Evolutionary conservation across 805 yeast species (phyloP), one percentile per base, ranked within the genome.

Genomic region (Barnettozyma californica): DNA sequence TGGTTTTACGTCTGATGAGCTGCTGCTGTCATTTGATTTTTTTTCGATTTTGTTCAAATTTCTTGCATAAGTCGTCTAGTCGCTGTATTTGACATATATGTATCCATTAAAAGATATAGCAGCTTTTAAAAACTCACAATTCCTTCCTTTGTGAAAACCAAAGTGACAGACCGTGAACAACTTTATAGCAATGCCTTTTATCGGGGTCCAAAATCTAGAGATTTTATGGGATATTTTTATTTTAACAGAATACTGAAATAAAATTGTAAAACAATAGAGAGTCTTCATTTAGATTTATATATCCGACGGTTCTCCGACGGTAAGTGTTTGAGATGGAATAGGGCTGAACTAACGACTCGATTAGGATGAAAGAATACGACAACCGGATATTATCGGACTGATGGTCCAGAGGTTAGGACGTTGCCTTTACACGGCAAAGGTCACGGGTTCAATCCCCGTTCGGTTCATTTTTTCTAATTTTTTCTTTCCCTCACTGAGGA

Each of bases 391-490:
- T 43, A 33, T 43, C 39, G 58, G 58, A 53, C 58, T 53, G 56
- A 54, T 54, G 55, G 58, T 54, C 58, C 53, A 54, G 58, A 49
- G 56, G 58, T 54, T 54, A 53, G 53, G 58, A 54, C 56, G 58
- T 54, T 50, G 56, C 56, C 58, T 54, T 54, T 54, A 54, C 56
- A 54, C 58, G 58, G 58, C 56, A 52, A 54, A 54, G 58, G 56
- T 54, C 58, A 45, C 56, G 58, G 58, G 58, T 54, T 54, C 58
- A 53, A 54, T 54, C 58, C 58, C 58, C 58, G 56, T 46, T 54
- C 55, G 56, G 56, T 53, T 54, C 58, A 54, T 49, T 23, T 23
- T 36, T 18, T 16, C 23, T 6, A 9, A 34, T n/a, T 16, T 34
- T 34, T n/a, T 18, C 8, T 23, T 8, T 8, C 25, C 25, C 8